Evolutionary conservation across 1,284 basidiomycete species (phyloP).

Genomic region (Dichomitus squalens): DNA sequence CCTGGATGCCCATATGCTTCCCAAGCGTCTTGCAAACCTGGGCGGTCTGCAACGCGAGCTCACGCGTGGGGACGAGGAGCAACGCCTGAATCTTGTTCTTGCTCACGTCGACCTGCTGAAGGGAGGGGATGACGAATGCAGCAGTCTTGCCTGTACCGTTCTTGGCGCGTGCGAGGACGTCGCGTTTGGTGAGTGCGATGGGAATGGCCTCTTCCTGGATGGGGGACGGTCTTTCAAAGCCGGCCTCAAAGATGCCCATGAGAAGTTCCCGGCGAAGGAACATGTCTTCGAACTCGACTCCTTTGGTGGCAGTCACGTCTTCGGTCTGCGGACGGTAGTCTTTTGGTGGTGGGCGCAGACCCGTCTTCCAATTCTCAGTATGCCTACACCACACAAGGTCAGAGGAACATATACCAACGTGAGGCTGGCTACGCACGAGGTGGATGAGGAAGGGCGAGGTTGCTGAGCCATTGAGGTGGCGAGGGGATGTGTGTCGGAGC

Average conservation of each 20-base stretch:
- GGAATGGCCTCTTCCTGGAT: slow-evolving; percentile 99
- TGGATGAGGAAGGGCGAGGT: slow-evolving; percentile 45
- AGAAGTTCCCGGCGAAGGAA: slow-evolving; percentile 65
- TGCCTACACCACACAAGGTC: slow-evolving; percentile 15
- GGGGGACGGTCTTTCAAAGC: slow-evolving; percentile 95
- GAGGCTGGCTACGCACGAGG: slow-evolving; percentile 36
- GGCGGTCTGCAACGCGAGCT: slow-evolving; percentile 93
- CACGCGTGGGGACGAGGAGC: slow-evolving; percentile 92
- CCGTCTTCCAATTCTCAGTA: slow-evolving; percentile 64
- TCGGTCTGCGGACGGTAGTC: slow-evolving; percentile 92
- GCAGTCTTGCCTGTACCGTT: slow-evolving; percentile 96
- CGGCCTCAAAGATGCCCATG: slow-evolving; percentile 93
- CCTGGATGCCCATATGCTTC: slow-evolving; percentile 93
- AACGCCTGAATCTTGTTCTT: slow-evolving; percentile 94
- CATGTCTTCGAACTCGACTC: slow-evolving; percentile 87
- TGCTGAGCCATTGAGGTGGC: slow-evolving; percentile 39
- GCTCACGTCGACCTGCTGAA: slow-evolving; percentile 89
- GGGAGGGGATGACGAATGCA: slow-evolving; percentile 96
- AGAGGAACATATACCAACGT: neutral
- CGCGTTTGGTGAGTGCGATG: slow-evolving; percentile 83
- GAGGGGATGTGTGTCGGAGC: slow-evolving; percentile 4
- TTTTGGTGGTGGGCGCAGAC: slow-evolving; percentile 86
- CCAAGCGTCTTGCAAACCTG: slow-evolving; percentile 98
- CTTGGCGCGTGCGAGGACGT: slow-evolving; percentile 91
- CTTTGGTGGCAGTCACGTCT: slow-evolving; percentile 91